Conservation (phyloP, 225 moss, liverwort and hornwort genomes). For the Lunularia cruciata region DNA sequence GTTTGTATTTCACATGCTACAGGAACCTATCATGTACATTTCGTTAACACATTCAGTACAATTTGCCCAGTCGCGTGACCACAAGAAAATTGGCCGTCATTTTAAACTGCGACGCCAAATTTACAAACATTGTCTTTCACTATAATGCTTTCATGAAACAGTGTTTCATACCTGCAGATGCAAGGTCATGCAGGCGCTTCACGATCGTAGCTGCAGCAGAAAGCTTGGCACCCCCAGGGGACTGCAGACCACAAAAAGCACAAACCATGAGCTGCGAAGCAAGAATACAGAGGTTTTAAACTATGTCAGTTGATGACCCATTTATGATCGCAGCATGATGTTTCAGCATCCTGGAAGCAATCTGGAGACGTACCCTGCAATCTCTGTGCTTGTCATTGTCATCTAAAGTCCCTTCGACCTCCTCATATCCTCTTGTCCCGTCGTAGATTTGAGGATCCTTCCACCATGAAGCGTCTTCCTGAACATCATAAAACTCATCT, state of each 20-base stretch:
- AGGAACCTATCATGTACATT: background rate
- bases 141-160: background rate
- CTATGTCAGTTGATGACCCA: no score
- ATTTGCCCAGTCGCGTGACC: no score
- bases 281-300: no score
- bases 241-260: slow-evolving; percentile 35
- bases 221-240: slow-evolving; percentile 61
- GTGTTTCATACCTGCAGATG: slow-evolving; percentile 49
- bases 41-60: no score
- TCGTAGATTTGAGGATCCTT: slow-evolving; percentile 43
- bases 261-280: no score
- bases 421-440: slow-evolving; percentile 42
- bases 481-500: slow-evolving; percentile 94
- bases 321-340: background rate
- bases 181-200: slow-evolving; percentile 85
- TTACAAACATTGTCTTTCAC: background rate
- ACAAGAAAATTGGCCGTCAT: no score
- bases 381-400: slow-evolving; percentile 57
- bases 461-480: slow-evolving; percentile 79
- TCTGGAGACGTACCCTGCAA: slow-evolving; percentile 10
- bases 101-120: no score
- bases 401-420: slow-evolving; percentile 63
- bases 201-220: slow-evolving; percentile 83
- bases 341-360: background rate
- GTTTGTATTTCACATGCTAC: background rate